Evolutionary conservation across 768 basidiomycete genomes (phyloP).

Genomic region (Aureoboletus auriporus): DNA sequence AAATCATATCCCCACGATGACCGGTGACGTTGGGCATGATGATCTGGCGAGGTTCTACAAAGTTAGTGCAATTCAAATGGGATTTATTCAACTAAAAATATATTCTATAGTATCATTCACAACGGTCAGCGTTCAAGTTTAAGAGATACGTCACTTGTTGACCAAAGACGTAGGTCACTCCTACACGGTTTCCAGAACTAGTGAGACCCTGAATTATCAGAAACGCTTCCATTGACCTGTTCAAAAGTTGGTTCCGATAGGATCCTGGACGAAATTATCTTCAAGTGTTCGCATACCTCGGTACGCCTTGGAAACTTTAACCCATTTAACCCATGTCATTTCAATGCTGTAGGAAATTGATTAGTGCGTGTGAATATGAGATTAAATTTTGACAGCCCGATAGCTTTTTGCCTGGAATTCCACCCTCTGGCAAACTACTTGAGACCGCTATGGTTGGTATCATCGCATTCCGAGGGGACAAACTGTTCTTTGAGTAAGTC

Average conservation of each 20-base stretch:
- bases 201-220: slow-evolving; percentile 21
- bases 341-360: slow-evolving; percentile 35
- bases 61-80: slow-evolving; percentile 15
- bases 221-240: neutral
- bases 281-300: slow-evolving; percentile 38
- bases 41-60: slow-evolving; percentile 45
- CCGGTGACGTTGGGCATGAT: slow-evolving; percentile 42
- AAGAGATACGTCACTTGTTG: neutral
- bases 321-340: neutral
- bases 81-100: neutral
- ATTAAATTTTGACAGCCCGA: slow-evolving; percentile 1
- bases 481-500: slow-evolving; percentile 42
- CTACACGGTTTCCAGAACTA: slow-evolving; percentile 39
- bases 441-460: slow-evolving; percentile 42
- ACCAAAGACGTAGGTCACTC: slow-evolving; percentile 32
- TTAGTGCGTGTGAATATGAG: slow-evolving; percentile 25
- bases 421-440: slow-evolving; percentile 36
- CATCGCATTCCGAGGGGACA: slow-evolving; percentile 46
- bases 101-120: slow-evolving; percentile 35
- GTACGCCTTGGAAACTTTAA: slow-evolving; percentile 13
- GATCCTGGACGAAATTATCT: slow-evolving; percentile 46
- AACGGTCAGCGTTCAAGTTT: slow-evolving; percentile 15
- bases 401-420: slow-evolving; percentile 32
- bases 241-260: slow-evolving; percentile 38
- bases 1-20: slow-evolving; percentile 43